Base-by-base conservation (phyloP, 352 stramenopile genomes). In the Elongisporangium anandrum region DNA sequence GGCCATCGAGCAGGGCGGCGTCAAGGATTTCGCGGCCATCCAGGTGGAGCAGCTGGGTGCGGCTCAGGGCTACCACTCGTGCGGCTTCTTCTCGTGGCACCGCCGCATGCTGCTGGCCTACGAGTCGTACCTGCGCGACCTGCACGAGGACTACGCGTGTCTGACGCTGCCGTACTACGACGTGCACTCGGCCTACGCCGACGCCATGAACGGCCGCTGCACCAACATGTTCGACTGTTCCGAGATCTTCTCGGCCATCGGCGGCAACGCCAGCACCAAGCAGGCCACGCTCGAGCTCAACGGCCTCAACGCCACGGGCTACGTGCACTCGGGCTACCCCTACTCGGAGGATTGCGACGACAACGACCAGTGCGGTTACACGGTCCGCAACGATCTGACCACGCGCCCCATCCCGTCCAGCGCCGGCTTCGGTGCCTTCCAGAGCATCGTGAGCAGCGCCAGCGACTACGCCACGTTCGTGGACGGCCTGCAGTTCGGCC, bases 81-180 rank as follows among this genome's bases (percentile, higher is more conserved):
- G 75, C 58, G 79, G 57, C 13, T 88, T 88, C 65, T 79, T 85
- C 50, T 73, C 61, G 45, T 92, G 81, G 83, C 79, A 90, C 66
- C 77, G 81, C 9, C 72, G 76, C 13, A 62, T 88, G 22, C 63
- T 92, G 22, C 61, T 90, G 10, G 83, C 70, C 10, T 88, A 80
- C 60, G 83, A 92, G 57, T 77, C 67, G 13, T 86, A 87, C 41
- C 50, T 92, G 50, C 83, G 83, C n/a, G 68, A 72, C 47, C 61
- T 88, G 21, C 73, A 71, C 54, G 54, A 70, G 19, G 71, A 78
- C 54, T 92, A 79, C 51, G 74, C 70, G 4, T 92, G 83, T 52
- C 49, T 92, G 21, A 90, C 83, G 17, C 45, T 92, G 20, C 83
- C 81, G n/a, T 92, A 87, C 78, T 92, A 85, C 57, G 83, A 92